Evolutionary conservation across 768 basidiomycete genomes (phyloP).

Genomic region (Ephemerocybe angulata): DNA sequence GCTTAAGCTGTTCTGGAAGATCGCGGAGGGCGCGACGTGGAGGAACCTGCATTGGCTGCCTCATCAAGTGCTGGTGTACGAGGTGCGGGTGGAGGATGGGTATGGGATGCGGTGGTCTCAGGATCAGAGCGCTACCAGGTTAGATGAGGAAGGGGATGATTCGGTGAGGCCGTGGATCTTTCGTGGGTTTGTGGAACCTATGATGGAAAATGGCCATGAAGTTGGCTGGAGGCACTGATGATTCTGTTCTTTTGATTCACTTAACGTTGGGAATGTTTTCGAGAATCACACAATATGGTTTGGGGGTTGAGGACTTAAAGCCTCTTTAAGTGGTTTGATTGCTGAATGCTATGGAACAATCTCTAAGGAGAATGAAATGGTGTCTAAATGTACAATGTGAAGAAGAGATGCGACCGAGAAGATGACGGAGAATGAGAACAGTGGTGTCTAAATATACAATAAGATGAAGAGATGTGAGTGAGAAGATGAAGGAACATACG

Average conservation of each 20-base stretch:
- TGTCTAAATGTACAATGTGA: too few relatives aligned
- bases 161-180: slow-evolving; percentile 43
- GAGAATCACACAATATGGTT: too few relatives aligned
- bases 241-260: neutral
- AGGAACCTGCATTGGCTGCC: slow-evolving; percentile 65
- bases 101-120: slow-evolving; percentile 71
- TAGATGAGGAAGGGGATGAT: slow-evolving; percentile 4
- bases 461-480: neutral
- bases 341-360: too few relatives aligned
- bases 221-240: slow-evolving; percentile 51
- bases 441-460: too few relatives aligned
- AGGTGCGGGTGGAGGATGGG: slow-evolving; percentile 53
- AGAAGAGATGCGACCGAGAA: too few relatives aligned
- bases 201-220: slow-evolving; percentile 66
- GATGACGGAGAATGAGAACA: too few relatives aligned
- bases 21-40: slow-evolving; percentile 54
- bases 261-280: too few relatives aligned
- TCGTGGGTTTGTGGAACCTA: slow-evolving; percentile 64
- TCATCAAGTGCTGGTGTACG: slow-evolving; percentile 59
- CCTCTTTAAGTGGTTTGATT: too few relatives aligned
- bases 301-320: too few relatives aligned
- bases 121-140: slow-evolving; percentile 32
- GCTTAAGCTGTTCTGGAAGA: slow-evolving; percentile 47
- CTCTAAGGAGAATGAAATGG: too few relatives aligned
- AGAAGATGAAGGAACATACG: neutral